Conservation (phyloP, 495 filamentous ascomycete species). For the Neurospora sp. region DNA sequence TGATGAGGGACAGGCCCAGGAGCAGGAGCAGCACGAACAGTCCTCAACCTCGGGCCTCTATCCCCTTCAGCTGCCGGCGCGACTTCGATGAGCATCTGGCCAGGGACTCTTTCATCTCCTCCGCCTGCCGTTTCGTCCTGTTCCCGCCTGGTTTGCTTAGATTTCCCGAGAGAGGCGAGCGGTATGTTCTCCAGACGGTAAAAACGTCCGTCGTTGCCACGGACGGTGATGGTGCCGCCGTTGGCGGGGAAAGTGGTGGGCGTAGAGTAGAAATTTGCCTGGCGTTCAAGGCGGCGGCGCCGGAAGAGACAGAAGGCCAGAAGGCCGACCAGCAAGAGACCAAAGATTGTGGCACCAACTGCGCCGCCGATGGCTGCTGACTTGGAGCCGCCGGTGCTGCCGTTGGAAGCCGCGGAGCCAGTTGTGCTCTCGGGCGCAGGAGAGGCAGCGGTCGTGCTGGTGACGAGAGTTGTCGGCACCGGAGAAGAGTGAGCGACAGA, state of each 20-base stretch:
- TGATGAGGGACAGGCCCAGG: neutral
- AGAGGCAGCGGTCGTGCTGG: neutral
- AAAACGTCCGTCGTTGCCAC: neutral
- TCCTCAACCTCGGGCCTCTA: neutral
- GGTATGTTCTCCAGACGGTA: neutral
- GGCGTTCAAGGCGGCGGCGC: neutral
- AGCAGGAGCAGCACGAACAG: neutral
- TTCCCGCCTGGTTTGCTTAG: neutral
- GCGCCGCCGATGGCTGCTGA: neutral
- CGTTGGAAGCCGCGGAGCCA: neutral
- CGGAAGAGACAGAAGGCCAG: neutral
- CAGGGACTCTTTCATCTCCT: neutral
- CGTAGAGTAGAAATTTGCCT: neutral
- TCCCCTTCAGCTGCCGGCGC: neutral
- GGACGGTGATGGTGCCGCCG: fast-evolving
- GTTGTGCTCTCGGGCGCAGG: neutral
- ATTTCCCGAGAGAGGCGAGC: neutral
- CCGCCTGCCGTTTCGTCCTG: neutral
- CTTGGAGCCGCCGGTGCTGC: neutral
- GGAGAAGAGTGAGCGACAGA: neutral
- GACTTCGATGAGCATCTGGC: neutral
- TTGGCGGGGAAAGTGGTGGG: neutral
- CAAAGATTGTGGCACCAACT: neutral
- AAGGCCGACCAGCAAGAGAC: neutral
- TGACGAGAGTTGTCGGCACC: neutral